Evolutionary conservation across 2,329 filamentous ascomycete species (phyloP).

Genomic region (Paraphoma chrysanthemicola): DNA sequence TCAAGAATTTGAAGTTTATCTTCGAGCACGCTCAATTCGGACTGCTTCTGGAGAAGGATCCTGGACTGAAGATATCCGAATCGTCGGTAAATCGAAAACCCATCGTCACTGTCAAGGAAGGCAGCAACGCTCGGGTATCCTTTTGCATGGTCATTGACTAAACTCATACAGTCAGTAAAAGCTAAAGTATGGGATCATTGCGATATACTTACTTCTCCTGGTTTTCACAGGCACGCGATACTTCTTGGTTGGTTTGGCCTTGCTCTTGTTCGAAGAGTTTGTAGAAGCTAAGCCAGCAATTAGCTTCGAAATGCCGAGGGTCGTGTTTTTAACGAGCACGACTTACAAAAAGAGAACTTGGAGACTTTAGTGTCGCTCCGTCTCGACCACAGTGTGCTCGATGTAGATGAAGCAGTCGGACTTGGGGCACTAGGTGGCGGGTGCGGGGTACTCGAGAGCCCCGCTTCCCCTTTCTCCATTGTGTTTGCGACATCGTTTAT

Average conservation of each 20-base stretch:
- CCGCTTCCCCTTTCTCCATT: neutral
- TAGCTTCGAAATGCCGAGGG: too few species aligned
- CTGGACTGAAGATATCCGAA: conserved; percentile 52
- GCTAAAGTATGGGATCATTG: neutral
- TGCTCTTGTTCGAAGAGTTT: too few species aligned
- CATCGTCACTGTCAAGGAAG: conserved; percentile 52
- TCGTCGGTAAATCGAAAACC: conserved; percentile 51
- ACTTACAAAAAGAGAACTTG: neutral
- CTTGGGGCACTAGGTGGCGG: neutral
- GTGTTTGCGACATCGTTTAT: neutral
- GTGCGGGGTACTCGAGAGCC: neutral
- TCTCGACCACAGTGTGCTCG: neutral
- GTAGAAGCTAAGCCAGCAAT: too few species aligned
- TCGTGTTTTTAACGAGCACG: neutral
- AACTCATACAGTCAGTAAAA: neutral
- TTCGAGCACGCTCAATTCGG: conserved; percentile 20
- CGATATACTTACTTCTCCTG: neutral
- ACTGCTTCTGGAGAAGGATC: conserved; percentile 28
- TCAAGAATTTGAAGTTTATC: conserved; percentile 13
- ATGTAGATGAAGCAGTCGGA: neutral
- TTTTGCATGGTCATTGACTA: conserved; percentile 23
- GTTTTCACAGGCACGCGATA: neutral
- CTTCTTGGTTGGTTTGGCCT: neutral
- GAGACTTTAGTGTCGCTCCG: neutral
- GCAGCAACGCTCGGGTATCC: conserved; percentile 50